Conservation (phyloP, 108 stramenopile genomes). For the Schizochytrium sp. region DNA sequence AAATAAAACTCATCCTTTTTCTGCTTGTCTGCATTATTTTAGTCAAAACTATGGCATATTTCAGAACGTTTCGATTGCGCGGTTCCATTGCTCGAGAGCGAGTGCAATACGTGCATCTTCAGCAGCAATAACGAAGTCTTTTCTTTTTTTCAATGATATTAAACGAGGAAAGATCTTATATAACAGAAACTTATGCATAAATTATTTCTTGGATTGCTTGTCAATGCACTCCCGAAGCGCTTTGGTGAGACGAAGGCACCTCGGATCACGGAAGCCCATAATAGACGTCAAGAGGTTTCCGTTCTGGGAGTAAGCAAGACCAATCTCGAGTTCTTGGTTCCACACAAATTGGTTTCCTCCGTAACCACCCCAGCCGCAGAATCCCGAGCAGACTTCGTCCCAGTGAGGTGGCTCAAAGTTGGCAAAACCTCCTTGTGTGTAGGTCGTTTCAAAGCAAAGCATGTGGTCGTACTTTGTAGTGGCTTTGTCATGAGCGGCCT, state of each 20-base stretch:
- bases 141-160: no score
- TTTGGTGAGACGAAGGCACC: neutral
- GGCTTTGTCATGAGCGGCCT: neutral
- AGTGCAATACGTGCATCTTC: no score
- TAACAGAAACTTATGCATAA: no score
- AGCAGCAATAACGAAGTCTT: no score
- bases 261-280: neutral
- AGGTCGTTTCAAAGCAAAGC: neutral
- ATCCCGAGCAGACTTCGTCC: neutral
- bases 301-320: neutral
- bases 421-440: neutral
- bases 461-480: neutral
- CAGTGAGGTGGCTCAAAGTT: neutral
- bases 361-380: neutral
- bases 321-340: neutral
- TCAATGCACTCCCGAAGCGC: neutral
- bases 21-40: no score
- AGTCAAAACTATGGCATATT: no score
- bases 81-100: no score
- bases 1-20: no score
- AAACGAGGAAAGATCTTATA: no score
- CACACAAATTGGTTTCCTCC: neutral
- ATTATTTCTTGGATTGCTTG: neutral
- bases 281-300: neutral
- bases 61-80: no score